Evolutionary conservation across 352 stramenopile species (phyloP).

Genomic region (Phytophthora chlamydospora): DNA sequence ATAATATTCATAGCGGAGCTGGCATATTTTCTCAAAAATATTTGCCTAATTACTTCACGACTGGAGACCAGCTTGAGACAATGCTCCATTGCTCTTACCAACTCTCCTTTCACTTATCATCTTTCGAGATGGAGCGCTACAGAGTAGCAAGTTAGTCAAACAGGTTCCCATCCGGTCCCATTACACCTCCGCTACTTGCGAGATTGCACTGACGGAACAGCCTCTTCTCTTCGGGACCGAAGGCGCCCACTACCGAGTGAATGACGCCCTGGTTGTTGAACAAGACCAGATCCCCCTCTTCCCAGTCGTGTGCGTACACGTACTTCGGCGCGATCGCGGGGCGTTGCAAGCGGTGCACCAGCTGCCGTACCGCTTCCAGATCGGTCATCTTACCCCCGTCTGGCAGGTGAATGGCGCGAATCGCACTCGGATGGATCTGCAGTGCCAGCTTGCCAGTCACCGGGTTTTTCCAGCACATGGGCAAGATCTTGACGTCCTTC

Average conservation of each 20-base stretch:
- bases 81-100: neutral
- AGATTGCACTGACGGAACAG: constrained; percentile 42
- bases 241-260: constrained; percentile 37
- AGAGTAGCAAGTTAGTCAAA: constrained; percentile 22
- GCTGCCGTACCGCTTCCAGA: constrained; percentile 27
- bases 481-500: constrained; percentile 38
- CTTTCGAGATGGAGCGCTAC: neutral
- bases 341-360: constrained; percentile 35
- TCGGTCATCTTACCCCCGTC: constrained; percentile 32
- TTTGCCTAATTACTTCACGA: too few species aligned
- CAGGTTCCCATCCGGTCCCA: constrained; percentile 30
- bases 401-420: constrained; percentile 29
- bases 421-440: constrained; percentile 37
- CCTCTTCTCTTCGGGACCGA: constrained; percentile 32
- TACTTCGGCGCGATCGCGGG: constrained; percentile 36
- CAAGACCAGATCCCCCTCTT: constrained; percentile 37
- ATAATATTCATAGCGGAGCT: too few species aligned
- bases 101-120: neutral
- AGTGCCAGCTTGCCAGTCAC: constrained; percentile 34
- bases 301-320: constrained; percentile 40
- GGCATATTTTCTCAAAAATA: too few species aligned
- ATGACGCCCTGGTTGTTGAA: constrained; percentile 43
- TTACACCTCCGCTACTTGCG: constrained; percentile 36
- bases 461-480: constrained; percentile 41
- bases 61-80: too few species aligned